Percentiles rank a stretch among this genome's conserved stretches.
Evolutionary conservation across 805 yeast species (phyloP).

Genomic region (Saturnispora ahearnii): DNA sequence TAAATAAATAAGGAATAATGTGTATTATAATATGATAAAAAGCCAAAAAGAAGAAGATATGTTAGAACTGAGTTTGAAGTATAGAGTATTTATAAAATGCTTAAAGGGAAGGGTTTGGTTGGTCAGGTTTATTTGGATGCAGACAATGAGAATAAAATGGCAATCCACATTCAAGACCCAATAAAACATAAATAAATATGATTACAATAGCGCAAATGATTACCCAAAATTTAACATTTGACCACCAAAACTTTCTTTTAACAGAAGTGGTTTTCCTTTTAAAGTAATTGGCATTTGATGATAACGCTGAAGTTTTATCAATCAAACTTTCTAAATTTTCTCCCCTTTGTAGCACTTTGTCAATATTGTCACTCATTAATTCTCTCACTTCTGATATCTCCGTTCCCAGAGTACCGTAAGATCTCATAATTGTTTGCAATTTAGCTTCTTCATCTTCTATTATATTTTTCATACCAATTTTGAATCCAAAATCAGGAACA

Average conservation of each 20-base stretch:
- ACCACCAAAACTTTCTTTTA: slow-evolving; percentile 63
- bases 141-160: slow-evolving; percentile 39
- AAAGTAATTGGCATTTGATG: slow-evolving; percentile 56
- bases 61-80: neutral
- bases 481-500: slow-evolving; percentile 35
- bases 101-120: slow-evolving; percentile 14
- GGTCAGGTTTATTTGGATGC: slow-evolving; percentile 24
- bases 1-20: neutral
- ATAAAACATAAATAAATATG: slow-evolving; percentile 34
- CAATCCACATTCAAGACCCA: slow-evolving; percentile 46
- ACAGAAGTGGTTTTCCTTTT: slow-evolving; percentile 58
- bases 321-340: slow-evolving; percentile 66
- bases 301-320: slow-evolving; percentile 69
- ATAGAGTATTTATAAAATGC: neutral
- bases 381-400: slow-evolving; percentile 60
- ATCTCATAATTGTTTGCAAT: slow-evolving; percentile 31
- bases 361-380: slow-evolving; percentile 66
- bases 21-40: neutral
- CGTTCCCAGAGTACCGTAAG: slow-evolving; percentile 29
- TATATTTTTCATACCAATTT: slow-evolving; percentile 46
- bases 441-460: slow-evolving; percentile 45
- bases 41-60: neutral
- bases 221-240: slow-evolving; percentile 39
- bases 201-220: slow-evolving; percentile 20
- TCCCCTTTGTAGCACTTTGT: slow-evolving; percentile 64